Evolutionary conservation across 2,329 filamentous ascomycete genomes (phyloP).

Genomic region (Penicillium concentricum): DNA sequence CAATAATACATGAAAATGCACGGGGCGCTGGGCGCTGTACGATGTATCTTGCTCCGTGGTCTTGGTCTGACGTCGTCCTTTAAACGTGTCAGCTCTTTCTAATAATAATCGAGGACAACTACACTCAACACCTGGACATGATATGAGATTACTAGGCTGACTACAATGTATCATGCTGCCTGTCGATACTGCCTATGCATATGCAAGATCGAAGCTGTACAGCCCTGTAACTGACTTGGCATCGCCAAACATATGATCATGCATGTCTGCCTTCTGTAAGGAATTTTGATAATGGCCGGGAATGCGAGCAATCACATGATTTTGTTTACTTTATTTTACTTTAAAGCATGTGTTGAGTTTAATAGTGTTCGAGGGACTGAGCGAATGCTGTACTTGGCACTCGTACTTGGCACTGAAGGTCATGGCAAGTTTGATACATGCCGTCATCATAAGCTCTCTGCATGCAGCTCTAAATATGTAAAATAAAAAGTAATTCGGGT

Average conservation of each 20-base stretch:
- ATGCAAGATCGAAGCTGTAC: not conserved
- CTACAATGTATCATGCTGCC: not conserved
- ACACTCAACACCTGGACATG: not conserved
- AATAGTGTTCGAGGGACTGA: not conserved
- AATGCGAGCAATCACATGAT: not conserved
- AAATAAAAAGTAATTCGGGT: constrained; percentile 1
- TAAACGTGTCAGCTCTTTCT: not conserved
- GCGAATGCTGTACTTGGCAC: not conserved
- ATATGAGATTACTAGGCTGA: not conserved
- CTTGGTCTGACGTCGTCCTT: not conserved
- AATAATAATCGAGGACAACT: not conserved
- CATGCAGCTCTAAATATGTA: not conserved
- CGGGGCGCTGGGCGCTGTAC: not conserved
- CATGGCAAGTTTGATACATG: not conserved
- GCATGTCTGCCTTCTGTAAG: not conserved
- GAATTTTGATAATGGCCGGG: not conserved
- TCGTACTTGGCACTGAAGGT: not conserved
- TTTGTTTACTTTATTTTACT: not conserved
- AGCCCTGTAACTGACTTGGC: not conserved
- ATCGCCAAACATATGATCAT: not conserved
- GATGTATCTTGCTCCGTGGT: too few relatives aligned
- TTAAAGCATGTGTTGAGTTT: not conserved
- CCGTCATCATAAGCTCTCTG: not conserved
- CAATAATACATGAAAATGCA: not conserved
- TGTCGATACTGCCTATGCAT: not conserved